phyloP scores from a whole-genome alignment of 2,329 filamentous ascomycete species.

The Colletotrichum sp. region DNA sequence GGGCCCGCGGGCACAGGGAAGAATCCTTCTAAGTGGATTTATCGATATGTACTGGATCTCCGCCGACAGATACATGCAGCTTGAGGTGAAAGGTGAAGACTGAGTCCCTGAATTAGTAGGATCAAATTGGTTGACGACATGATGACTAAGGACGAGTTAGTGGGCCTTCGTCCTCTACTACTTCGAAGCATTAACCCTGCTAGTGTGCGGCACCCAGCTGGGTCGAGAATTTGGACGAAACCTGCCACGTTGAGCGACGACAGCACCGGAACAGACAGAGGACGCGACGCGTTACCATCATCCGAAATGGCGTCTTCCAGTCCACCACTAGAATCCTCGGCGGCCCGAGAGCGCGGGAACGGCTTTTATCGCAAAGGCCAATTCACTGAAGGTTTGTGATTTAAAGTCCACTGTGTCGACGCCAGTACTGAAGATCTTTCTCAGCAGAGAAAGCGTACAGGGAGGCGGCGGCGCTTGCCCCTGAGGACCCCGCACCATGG shows the following conservation, averaged over 20 bases:
- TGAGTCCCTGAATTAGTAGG: neutral
- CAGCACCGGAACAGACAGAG: neutral
- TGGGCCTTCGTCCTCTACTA: neutral
- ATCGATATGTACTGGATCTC: neutral
- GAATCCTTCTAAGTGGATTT: neutral
- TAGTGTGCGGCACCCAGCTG: neutral
- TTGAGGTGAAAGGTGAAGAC: neutral
- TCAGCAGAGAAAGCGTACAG: neutral
- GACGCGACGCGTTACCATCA: neutral
- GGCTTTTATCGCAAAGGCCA: neutral
- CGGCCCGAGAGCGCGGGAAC: neutral
- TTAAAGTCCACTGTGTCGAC: neutral
- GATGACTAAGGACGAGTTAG: neutral
- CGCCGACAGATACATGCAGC: neutral
- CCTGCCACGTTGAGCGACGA: neutral
- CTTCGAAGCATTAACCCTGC: neutral
- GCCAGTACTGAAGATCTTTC: neutral
- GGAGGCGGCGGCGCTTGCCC: neutral
- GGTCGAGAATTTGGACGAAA: neutral
- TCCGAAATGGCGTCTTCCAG: neutral
- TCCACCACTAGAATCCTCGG: neutral
- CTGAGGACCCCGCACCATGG: neutral
- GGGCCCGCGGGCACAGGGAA: neutral
- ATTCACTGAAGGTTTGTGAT: neutral
- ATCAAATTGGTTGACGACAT: neutral